phyloP scores from a whole-genome alignment of 108 stramenopile genomes.

The Pelagomonas calceolata region DNA sequence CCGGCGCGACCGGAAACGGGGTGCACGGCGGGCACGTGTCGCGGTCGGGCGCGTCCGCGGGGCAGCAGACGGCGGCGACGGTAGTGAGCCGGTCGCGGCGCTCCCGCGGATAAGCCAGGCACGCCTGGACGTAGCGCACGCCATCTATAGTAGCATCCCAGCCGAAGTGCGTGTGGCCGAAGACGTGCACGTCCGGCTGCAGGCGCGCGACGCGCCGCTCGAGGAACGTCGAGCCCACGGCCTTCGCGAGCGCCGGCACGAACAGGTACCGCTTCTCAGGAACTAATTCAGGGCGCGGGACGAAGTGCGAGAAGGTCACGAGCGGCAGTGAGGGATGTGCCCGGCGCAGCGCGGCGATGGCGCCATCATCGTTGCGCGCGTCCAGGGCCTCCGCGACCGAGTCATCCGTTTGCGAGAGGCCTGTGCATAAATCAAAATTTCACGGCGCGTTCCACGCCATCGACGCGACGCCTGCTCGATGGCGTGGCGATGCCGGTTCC shows the following conservation, averaged over 20 bases:
- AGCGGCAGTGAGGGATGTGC: not conserved
- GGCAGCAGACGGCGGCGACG: too few relatives aligned
- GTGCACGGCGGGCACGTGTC: too few relatives aligned
- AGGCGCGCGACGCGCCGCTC: slow-evolving; percentile 24
- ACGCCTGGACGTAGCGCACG: not conserved
- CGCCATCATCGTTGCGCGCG: slow-evolving; percentile 1
- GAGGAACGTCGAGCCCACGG: slow-evolving; percentile 17
- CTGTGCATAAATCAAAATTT: too few relatives aligned
- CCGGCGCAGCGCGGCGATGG: not conserved
- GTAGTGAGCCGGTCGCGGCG: not conserved
- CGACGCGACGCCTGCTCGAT: too few relatives aligned
- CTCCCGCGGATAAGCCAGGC: not conserved
- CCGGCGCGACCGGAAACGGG: too few relatives aligned
- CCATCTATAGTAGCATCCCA: not conserved
- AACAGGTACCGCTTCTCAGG: slow-evolving; percentile 36
- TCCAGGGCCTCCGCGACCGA: slow-evolving; percentile 4
- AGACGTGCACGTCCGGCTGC: slow-evolving; percentile 32
- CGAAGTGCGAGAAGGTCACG: slow-evolving; percentile 35
- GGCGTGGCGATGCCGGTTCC: too few relatives aligned
- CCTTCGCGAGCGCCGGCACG: slow-evolving; percentile 33
- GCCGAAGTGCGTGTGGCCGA: slow-evolving; percentile 38
- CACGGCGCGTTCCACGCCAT: not conserved
- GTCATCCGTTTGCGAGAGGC: not conserved
- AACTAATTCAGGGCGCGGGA: slow-evolving; percentile 32
- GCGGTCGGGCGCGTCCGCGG: too few relatives aligned